Evolutionary conservation across 345 rosid species (phyloP).

Genomic region (Raphanus sativus): DNA sequence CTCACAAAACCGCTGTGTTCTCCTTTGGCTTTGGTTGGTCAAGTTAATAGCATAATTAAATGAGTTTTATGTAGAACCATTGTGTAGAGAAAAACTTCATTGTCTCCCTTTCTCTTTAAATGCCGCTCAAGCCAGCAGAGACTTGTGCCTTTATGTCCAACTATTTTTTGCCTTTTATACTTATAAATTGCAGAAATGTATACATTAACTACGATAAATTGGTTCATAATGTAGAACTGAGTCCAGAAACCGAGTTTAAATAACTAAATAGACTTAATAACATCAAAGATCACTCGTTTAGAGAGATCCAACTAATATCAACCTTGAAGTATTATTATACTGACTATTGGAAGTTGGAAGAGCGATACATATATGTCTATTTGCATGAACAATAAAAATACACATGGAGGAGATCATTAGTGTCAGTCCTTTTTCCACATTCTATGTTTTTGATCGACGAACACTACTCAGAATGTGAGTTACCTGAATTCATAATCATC

Average conservation of each 20-base stretch:
- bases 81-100: no score
- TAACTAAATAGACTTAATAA: slow-evolving; percentile 7
- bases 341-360: slow-evolving; percentile 17
- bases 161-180: no score
- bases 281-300: slow-evolving; percentile 28
- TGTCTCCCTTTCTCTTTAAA: not conserved
- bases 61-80: no score
- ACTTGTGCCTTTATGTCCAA: not conserved
- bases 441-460: no score
- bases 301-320: slow-evolving; percentile 19
- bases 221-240: slow-evolving; percentile 10
- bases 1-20: not conserved
- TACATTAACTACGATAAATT: not conserved
- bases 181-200: not conserved
- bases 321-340: not conserved
- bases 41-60: not conserved
- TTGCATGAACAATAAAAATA: slow-evolving; percentile 1
- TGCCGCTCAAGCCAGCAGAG: not conserved
- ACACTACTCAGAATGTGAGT: no score
- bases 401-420: slow-evolving; percentile 9
- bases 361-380: slow-evolving; percentile 1
- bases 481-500: no score
- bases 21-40: not conserved
- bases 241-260: not conserved
- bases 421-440: no score